Base-by-base conservation (phyloP, 1,284 basidiomycete species). In the Schizophyllum commune region DNA sequence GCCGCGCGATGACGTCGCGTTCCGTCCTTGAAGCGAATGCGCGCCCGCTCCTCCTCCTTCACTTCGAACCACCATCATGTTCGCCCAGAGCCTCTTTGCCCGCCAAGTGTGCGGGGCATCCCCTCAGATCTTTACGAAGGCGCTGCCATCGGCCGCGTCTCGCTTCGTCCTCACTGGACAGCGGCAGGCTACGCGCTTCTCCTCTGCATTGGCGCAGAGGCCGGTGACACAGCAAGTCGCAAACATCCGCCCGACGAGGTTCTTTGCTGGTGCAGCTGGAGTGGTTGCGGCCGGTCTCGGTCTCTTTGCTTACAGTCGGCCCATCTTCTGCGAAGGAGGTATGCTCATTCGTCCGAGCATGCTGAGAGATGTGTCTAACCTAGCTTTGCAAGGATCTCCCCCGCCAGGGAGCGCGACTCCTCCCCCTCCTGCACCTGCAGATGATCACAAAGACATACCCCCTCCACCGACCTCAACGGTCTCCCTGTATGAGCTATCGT, bases 401-500 rank as follows among this genome's bases (percentile, higher is more conserved):
- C 39, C 13, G 39, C 17, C 39, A 13, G 39, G 9, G 3, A 47
- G 39, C 39, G 13, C 39, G 13, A 47, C 39, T 17, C 39, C 39
- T 13, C 39, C 39, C 13, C 39, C 39, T 11, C 39, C 39, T 9
- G 39, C 39, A 47, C 39, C 39, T 8, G 39, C 39, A 47, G 39
- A 8, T 17, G 39, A 47, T 47, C 39, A 17, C 13, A 55, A 55
- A 21, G 54, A 63, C 11, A 65, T 75, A 8, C 80, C 83, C 0
- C 81, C 84, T 19, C 83, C 82, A 1, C 87, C 91, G 1, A 68
- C 78, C 58, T 93, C 91, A 47, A 81, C 83, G 1, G 79, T 96
- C 32, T 90, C 86, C 64, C 64, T 86, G n/a, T 92, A 91, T 70
- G 86, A 96, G 69, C 84, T 98, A 55, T 81, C 86, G 0, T 97